Conservation (phyloP, 352 stramenopile genomes). For the Phytophthora podocarpi region DNA sequence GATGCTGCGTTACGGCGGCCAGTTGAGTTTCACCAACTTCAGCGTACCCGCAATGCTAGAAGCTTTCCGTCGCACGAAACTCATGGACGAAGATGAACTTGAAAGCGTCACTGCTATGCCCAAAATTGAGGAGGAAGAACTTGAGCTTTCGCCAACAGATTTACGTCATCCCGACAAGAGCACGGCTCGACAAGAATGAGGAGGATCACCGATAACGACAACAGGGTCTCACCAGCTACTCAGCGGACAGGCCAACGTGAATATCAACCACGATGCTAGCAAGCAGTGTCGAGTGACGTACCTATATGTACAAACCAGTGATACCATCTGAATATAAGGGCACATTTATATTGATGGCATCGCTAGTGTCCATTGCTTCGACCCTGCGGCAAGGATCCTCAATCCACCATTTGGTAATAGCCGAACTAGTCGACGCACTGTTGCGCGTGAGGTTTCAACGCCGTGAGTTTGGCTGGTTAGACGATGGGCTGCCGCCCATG, state of each 20-base stretch:
- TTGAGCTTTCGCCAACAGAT: background rate
- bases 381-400: background rate
- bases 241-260: too few relatives aligned
- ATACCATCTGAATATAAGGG: slow-evolving; percentile 12
- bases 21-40: slow-evolving; percentile 49
- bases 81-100: background rate
- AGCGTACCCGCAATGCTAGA: slow-evolving; percentile 61
- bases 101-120: background rate
- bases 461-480: slow-evolving; percentile 54
- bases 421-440: background rate
- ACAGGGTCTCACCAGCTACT: too few relatives aligned
- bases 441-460: slow-evolving; percentile 28
- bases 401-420: too few relatives aligned
- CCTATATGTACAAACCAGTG: too few relatives aligned
- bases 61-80: slow-evolving; percentile 47
- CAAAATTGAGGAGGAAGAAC: slow-evolving; percentile 12
- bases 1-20: slow-evolving; percentile 36
- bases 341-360: slow-evolving; percentile 3
- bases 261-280: too few relatives aligned
- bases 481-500: slow-evolving; percentile 45
- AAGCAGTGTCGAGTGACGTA: too few relatives aligned
- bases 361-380: background rate
- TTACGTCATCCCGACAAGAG: background rate
- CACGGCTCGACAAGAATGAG: too few relatives aligned
- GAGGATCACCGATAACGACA: too few relatives aligned